Conservation (phyloP, 805 yeast genomes). For the Vanderwaltozyma tropicalis region DNA sequence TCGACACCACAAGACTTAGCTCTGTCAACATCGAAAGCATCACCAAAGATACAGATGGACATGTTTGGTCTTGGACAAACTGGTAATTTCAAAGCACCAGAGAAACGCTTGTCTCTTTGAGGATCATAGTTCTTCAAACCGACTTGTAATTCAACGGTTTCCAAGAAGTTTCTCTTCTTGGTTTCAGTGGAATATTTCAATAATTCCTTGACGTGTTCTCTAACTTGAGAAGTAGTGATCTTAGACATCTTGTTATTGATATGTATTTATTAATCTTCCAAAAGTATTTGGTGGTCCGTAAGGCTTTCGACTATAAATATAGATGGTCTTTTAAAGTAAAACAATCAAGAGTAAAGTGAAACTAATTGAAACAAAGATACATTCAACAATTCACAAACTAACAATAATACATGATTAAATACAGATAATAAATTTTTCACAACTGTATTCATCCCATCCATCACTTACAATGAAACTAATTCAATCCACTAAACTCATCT, state of each 20-base stretch:
- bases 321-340: constrained; percentile 1
- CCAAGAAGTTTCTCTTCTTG: constrained; percentile 99
- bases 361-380: no score
- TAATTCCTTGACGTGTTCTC: constrained; percentile 91
- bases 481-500: no score
- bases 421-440: no score
- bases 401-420: no score
- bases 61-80: constrained; percentile 99
- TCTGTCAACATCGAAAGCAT: constrained; percentile 99
- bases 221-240: constrained; percentile 84
- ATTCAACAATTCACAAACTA: no score
- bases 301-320: constrained; percentile 37
- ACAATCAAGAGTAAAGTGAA: not conserved
- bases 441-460: no score
- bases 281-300: constrained; percentile 44
- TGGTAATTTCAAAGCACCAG: constrained; percentile 97
- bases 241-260: constrained; percentile 59
- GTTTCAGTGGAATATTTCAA: constrained; percentile 83
- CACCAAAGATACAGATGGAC: constrained; percentile 99
- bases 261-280: constrained; percentile 54
- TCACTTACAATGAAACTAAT: no score
- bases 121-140: constrained; percentile 99
- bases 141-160: constrained; percentile 98
- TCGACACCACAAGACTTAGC: constrained; percentile 98
- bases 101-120: constrained; percentile 99